These are phyloP conservation scores for Gossypium davidsonii DNA, from an alignment of 441 rosid species.

Conservation along the genomic window DNA sequence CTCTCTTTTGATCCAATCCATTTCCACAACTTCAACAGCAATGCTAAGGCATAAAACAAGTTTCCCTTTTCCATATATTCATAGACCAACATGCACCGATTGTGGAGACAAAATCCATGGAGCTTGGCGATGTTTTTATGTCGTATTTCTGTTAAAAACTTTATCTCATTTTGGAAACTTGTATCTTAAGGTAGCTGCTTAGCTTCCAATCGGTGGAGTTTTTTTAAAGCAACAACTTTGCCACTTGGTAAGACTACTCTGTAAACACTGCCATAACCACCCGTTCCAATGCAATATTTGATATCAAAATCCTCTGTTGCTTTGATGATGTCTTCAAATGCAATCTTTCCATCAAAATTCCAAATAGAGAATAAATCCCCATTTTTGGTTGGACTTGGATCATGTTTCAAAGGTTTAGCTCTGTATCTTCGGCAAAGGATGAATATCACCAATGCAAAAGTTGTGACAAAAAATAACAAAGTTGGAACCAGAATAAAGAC, in stretches of 20 bases:
- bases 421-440: background rate
- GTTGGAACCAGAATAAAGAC: too few species aligned
- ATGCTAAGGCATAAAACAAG: background rate
- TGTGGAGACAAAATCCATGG: constrained; percentile 9
- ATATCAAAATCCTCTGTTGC: background rate
- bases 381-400: background rate
- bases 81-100: background rate
- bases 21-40: background rate
- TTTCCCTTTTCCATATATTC: background rate
- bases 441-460: background rate
- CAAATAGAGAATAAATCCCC: constrained; percentile 7
- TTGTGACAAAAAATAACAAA: too few species aligned
- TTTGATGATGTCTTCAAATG: constrained; percentile 11
- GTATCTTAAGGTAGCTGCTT: background rate
- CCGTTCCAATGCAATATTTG: constrained; percentile 4
- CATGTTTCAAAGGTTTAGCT: background rate
- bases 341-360: constrained; percentile 13
- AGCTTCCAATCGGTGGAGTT: constrained; percentile 9
- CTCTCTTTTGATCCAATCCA: background rate
- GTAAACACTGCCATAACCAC: constrained; percentile 10
- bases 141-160: background rate
- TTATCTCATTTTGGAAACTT: background rate
- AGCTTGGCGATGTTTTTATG: constrained; percentile 11
- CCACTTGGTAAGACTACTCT: background rate
- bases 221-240: constrained; percentile 8